Conservation (phyloP, 805 yeast genomes). For the Huiozyma naganishii region DNA sequence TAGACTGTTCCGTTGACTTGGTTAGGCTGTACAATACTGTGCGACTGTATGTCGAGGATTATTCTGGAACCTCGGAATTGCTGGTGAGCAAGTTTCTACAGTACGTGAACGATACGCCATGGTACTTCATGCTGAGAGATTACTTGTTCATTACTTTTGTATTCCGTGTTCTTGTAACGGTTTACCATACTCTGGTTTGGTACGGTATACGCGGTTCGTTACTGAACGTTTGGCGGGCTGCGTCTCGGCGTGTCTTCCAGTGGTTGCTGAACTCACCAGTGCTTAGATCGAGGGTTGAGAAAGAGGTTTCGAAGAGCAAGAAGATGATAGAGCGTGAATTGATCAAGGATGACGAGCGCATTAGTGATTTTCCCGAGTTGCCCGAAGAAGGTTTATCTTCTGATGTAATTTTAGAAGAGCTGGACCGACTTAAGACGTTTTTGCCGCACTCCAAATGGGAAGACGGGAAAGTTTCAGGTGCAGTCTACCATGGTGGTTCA, state of each 20-base stretch:
- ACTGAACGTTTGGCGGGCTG: constrained; percentile 7
- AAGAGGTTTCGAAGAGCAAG: constrained; percentile 43
- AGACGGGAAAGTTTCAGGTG: constrained; percentile 82
- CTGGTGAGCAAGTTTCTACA: not conserved
- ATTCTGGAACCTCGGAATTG: not conserved
- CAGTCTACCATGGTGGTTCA: constrained; percentile 93
- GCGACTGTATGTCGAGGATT: not conserved
- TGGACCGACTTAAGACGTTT: constrained; percentile 35
- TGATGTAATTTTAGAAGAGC: constrained; percentile 36
- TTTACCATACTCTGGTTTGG: constrained; percentile 21
- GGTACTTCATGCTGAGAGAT: constrained; percentile 15
- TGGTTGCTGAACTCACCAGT: constrained; percentile 39
- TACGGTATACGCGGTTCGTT: constrained; percentile 32
- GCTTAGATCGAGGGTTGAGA: constrained; percentile 44
- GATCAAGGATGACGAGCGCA: constrained; percentile 40
- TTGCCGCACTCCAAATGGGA: constrained; percentile 72
- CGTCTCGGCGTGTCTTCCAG: constrained; percentile 22
- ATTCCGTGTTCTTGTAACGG: constrained; percentile 4
- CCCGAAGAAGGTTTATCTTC: constrained; percentile 53
- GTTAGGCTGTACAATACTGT: too few species aligned
- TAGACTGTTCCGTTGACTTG: too few species aligned
- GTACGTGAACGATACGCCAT: constrained; percentile 3
- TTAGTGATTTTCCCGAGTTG: constrained; percentile 36
- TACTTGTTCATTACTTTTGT: constrained; percentile 13
- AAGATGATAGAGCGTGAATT: constrained; percentile 44